Base-by-base conservation (phyloP, 108 stramenopile species). In the Cyclotella distinguenda region DNA sequence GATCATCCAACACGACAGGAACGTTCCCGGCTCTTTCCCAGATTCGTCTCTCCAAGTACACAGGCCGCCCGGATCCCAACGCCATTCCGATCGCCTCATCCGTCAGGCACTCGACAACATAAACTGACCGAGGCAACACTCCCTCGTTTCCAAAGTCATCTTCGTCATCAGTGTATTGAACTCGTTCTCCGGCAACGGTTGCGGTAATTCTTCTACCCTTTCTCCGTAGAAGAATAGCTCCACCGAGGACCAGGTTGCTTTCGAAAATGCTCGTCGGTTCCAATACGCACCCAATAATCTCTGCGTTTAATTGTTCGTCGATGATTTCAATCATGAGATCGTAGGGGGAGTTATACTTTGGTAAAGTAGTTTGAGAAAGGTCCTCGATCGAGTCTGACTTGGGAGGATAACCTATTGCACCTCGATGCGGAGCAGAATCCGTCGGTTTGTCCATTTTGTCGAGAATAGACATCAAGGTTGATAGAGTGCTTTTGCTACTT, bases 81-180 rank as follows among this genome's bases (percentile, higher is more conserved):
- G 91, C 86, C 43, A 96, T 60, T 4, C 89, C 92, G 25, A 96
- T 74, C 8, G 96, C 96, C 72, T 95, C 96, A 60, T 96, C 96
- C 16, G 66, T 57, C 54, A 82, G 79, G 60, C 92, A 93, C 74
- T 96, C 91, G 23, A 95, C 93, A 19, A 96, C 64, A 31, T 85
- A 69, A 15, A 73, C 55, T n/a, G 86, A 82, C 23, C 84, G 74
- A 6, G 83, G 85, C 13, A 49, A 60, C 4, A 85, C 77, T 15
- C 66, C 85, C 21, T 47, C 31, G 45, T 88, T 90, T 12, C 86
- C 89, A 54, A 65, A 84, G 25, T 77, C 89, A 46, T 86, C 84
- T n/a, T 84, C 79, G 31, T 74, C 64, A 60, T 87, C 85, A 11
- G 78, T 42, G 27, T 78, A 64, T 13, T 48, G 34, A 9, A 90